Base-by-base conservation (phyloP, 768 basidiomycete genomes). In the Mycena olivaceomarginata region DNA sequence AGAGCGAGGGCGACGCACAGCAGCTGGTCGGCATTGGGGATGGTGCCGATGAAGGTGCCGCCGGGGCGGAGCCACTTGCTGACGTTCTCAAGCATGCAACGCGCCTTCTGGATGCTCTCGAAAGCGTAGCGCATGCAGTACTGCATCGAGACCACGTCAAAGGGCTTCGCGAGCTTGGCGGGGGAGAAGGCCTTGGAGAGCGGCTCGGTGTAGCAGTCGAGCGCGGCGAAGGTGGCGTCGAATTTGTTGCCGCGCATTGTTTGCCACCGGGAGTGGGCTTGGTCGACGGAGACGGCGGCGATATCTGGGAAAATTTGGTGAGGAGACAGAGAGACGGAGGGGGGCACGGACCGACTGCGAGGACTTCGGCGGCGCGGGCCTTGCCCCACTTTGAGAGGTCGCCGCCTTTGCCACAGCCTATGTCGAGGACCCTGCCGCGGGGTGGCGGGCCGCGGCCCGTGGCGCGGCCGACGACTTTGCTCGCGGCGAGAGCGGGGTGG, bases 71-170 rank as follows among this genome's bases (percentile, higher is more conserved):
- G 88, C 89, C 94, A 94, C 62, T 90, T 86, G 72, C 93, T 92
- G 41, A 97, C 98, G 83, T 99, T 99, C 48, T 93, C 91, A 41
- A 99, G 92, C 98, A 99, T 98, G 84, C 93, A 94, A 43, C 96
- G 91, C 31, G 93, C 95, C 83, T 98, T 98, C 74, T 91, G 88
- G 41, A 93, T 91, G n/a, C 91, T 94, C 85, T 99, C 97, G 84
- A 99, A 99, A 10, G 98, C 98, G 82, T 99, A 99, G 84, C 99
- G 98, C 96, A 99, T 99, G 85, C 98, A 99, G 84, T 99, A 99
- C 83, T 99, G 98, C 97, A 99, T 96, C 3, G 97, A 96, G 7
- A 99, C 97, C 72, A 97, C 96, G 82, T 99, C 98, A 82, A 98
- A 98, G 7, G 94, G 94, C 41, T 90, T 89, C 0, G 86, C 87